Base-by-base conservation (phyloP, 1,284 basidiomycete species). In the Grifola frondosa region DNA sequence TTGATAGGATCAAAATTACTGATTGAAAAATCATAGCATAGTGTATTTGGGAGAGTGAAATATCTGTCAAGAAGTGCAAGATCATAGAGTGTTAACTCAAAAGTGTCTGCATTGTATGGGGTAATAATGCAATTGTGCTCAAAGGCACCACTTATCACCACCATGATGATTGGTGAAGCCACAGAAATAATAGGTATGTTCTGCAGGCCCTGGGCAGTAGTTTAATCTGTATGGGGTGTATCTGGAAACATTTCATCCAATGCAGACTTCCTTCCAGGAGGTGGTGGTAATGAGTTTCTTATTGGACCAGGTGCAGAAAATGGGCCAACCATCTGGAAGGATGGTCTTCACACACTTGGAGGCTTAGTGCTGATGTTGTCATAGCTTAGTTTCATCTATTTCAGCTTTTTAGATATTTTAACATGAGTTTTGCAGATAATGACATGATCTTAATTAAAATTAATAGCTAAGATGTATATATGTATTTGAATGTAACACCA, bases 11-110 rank as follows among this genome's bases (percentile, higher is more conserved):
- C 19, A 44, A 66, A 54, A 5, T 53, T 17, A 1, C 67, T 66
- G 4, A 70, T 48, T 1, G 62, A 63, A 38, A 70, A 71, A 12
- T 67, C 64, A n/a, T 50, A n/a, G 0, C 30, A 24, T 0, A 69
- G 46, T 24, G 62, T 63, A 1, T 40, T 2, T 5, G 57, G 37
- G 6, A 73, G 62, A 5, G 46, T 23, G 1, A 67, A 64, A 39
- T 68, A 69, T 12, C 42, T 13, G 9, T 40, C 4, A 2, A 38
- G 20, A 19, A 64, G 50, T 10, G 40, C 29, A 39, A 48, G 40
- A 9, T 44, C 33, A 0, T 13, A 11, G 6, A 61, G 48, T 3
- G 38, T 13, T 10, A 13, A 7, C 15, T 52, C 33, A 20, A 58
- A 57, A 3, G 48, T 42, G 25, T 40, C 40, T 3, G 44, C 44